phyloP scores from a whole-genome alignment of 805 yeast genomes.

The Wickerhamiella domercqiae region DNA sequence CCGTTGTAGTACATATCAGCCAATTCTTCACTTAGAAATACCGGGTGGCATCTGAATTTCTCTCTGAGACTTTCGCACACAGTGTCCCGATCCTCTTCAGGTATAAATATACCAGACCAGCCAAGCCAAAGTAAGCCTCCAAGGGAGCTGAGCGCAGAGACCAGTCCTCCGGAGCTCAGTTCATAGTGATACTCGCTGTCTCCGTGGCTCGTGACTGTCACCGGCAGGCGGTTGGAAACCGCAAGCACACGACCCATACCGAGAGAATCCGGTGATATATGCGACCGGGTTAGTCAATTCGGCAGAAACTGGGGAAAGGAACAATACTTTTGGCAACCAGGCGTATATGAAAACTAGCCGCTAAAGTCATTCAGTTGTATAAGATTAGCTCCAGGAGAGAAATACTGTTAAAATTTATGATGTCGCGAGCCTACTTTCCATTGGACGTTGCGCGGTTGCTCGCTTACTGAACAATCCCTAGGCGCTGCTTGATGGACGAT shows the following conservation, averaged over 20 bases:
- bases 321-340: no score
- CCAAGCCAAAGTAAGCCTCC: conserved; percentile 81
- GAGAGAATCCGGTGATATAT: not conserved
- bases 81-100: conserved; percentile 51
- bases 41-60: conserved; percentile 80
- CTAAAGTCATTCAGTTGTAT: no score
- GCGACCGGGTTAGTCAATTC: no score
- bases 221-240: conserved; percentile 89
- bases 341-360: no score
- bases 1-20: conserved; percentile 97
- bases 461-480: no score
- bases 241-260: conserved; percentile 42
- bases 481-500: no score
- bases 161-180: conserved; percentile 96
- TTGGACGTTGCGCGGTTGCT: no score
- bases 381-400: no score
- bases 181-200: conserved; percentile 60
- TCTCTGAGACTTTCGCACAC: conserved; percentile 57
- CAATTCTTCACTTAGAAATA: conserved; percentile 70
- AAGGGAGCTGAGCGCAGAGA: conserved; percentile 86
- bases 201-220: conserved; percentile 40
- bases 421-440: no score
- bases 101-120: conserved; percentile 85
- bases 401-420: no score
- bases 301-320: no score